Evolutionary conservation across 331 rosid species (phyloP).

Genomic region (Quercus lobata): DNA sequence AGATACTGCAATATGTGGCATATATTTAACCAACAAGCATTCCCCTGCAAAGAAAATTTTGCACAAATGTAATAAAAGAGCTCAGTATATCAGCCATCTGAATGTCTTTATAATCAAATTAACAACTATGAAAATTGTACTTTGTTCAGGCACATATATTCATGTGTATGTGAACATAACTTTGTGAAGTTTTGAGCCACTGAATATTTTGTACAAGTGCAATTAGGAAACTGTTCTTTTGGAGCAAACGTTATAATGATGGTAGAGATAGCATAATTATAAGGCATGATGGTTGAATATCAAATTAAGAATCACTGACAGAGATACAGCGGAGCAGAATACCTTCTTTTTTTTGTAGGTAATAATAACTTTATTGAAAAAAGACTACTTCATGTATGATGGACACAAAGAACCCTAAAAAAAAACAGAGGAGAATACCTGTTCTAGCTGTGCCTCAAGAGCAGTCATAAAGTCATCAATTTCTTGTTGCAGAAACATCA

Average conservation of each 20-base stretch:
- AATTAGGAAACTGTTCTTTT: neutral
- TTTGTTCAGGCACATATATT: neutral
- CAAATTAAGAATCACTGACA: neutral
- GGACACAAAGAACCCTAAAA: no score
- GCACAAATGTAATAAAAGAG: neutral
- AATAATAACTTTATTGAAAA: no score
- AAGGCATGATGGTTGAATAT: neutral
- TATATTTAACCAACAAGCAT: neutral
- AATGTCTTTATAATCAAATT: neutral
- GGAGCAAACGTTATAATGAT: neutral
- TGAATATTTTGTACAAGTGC: no score
- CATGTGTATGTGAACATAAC: neutral
- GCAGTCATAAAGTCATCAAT: constrained; percentile 14
- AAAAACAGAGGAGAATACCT: constrained; percentile 32
- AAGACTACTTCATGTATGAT: no score
- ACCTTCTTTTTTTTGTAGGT: neutral
- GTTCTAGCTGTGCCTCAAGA: constrained; percentile 65
- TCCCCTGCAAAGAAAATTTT: neutral
- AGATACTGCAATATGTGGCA: neutral
- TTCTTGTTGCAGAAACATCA: constrained; percentile 33
- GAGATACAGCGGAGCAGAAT: neutral
- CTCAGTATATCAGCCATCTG: neutral
- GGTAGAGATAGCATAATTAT: neutral
- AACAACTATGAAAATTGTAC: neutral
- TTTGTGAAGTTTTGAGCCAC: no score